Conservation (phyloP, 2,329 filamentous ascomycete species). For the Lecanosticta acicola region DNA sequence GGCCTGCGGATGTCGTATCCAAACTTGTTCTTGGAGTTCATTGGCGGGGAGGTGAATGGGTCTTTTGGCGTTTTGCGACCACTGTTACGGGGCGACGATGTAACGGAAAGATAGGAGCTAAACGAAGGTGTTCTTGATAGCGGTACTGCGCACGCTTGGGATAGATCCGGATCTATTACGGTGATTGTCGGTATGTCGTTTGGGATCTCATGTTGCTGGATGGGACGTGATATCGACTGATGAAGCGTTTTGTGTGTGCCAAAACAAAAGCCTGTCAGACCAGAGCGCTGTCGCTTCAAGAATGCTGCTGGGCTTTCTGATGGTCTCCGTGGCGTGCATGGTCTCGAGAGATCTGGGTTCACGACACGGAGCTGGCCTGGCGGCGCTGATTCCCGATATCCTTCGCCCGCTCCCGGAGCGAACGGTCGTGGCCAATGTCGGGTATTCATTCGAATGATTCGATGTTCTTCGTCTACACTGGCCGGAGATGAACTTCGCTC, state of each 20-base stretch:
- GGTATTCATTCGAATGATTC: conserved; percentile 31
- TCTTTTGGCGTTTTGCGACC: conserved; percentile 21
- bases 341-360: conserved; percentile 26
- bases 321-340: conserved; percentile 19
- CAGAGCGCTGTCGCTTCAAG: conserved; percentile 21
- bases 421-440: conserved; percentile 32
- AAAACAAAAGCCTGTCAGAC: conserved; percentile 16
- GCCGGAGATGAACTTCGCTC: conserved; percentile 17
- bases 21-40: conserved; percentile 4
- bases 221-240: conserved; percentile 5
- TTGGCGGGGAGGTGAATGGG: background rate
- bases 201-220: conserved; percentile 8
- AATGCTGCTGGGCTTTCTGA: conserved; percentile 18
- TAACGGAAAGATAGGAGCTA: conserved; percentile 23
- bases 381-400: conserved; percentile 27
- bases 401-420: conserved; percentile 28
- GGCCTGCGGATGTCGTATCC: background rate
- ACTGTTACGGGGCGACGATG: conserved; percentile 18
- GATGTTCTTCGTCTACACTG: conserved; percentile 29
- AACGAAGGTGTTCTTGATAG: conserved; percentile 19
- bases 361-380: conserved; percentile 28
- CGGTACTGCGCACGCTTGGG: conserved; percentile 19
- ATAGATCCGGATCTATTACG: conserved; percentile 21
- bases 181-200: conserved; percentile 3
- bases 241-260: conserved; percentile 4